Evolutionary conservation across 2,329 filamentous ascomycete species (phyloP), one percentile per base, ranked within the genome.

Genomic region (Trichoderma guizhouense): DNA sequence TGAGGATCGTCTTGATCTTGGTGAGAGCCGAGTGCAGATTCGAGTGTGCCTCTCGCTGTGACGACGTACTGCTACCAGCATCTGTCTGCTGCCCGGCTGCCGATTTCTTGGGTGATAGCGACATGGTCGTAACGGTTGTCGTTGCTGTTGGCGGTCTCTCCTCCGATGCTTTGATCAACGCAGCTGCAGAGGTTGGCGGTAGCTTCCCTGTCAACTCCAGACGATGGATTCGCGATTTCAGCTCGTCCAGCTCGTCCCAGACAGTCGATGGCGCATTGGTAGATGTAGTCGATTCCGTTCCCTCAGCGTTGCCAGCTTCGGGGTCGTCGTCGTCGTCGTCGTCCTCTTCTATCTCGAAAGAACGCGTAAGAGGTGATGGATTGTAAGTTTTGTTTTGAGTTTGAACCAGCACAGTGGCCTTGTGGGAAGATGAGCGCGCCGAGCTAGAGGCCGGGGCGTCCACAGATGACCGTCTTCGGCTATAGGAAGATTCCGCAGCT

Each of bases 171-270:
- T 90, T 88, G 6, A 91, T 91, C 78, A 95, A 91, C 2, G 93
- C 92, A 3, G 93, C 93, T 43, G 91, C 92, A 3, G 94, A 95
- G 2, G 93, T 94, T 0, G 93, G 84, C 0, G 95, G 94, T 39
- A 96, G 84, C 81, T 97, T 97, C 72, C 95, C 95, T 3, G 93
- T 97, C 76, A 97, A 82, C 80, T 98, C 96, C 11, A 99, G 87
- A 73, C 94, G 93, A 76, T 93, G 91, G 76, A 99, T 97, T 34
- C 96, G 90, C 53, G 93, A 96, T 80, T 98, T 98, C 61, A 99
- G 84, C 75, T 98, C 96, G 76, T 98, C 96, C 32, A 99, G 84
- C 81, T 99, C 96, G 79, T 98, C 96, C 96, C 96, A 99, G 3
- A 99, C 93, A 0, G 94, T 98, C 2, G 94, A 97, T 14, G 95